phyloP scores from a whole-genome alignment of 345 rosid species.

The Cochlearia excelsa region DNA sequence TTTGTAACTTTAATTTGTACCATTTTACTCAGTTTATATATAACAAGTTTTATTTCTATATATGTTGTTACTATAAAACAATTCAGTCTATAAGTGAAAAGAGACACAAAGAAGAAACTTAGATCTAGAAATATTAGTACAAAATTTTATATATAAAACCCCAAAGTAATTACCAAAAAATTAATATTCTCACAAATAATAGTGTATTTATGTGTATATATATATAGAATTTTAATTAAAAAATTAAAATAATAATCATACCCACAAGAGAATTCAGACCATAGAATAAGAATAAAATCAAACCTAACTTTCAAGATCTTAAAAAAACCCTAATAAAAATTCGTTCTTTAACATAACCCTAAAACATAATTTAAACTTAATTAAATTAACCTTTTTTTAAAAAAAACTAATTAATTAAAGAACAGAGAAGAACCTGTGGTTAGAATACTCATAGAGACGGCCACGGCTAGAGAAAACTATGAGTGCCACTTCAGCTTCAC shows the following conservation, averaged over 20 bases:
- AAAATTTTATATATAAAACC: background rate
- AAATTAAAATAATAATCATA: constrained; percentile 7
- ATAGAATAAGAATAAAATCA: constrained; percentile 27
- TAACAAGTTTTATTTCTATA: background rate
- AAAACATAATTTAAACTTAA: background rate
- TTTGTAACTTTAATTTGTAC: constrained; percentile 29
- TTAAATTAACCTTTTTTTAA: too few species aligned
- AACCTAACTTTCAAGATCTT: constrained; percentile 18
- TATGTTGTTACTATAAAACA: too few species aligned
- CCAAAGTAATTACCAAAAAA: constrained; percentile 7
- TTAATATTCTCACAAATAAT: constrained; percentile 1
- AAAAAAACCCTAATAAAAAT: constrained; percentile 15
- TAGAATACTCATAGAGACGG: constrained; percentile 96
- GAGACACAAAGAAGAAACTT: constrained; percentile 13
- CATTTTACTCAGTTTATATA: constrained; percentile 14
- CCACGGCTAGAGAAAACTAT: constrained; percentile 98
- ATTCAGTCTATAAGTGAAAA: background rate
- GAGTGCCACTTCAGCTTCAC: constrained; percentile 52
- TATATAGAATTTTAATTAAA: constrained; percentile 10
- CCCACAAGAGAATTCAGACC: constrained; percentile 15
- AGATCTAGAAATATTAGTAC: constrained; percentile 19
- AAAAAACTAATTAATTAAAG: constrained; percentile 1
- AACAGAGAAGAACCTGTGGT: constrained; percentile 60
- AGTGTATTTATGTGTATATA: background rate
- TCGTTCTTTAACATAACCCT: constrained; percentile 19